Percentiles rank a stretch among this genome's conserved stretches.
Evolutionary conservation across 768 basidiomycete genomes (phyloP).

Genomic region (Amanita exitialis): DNA sequence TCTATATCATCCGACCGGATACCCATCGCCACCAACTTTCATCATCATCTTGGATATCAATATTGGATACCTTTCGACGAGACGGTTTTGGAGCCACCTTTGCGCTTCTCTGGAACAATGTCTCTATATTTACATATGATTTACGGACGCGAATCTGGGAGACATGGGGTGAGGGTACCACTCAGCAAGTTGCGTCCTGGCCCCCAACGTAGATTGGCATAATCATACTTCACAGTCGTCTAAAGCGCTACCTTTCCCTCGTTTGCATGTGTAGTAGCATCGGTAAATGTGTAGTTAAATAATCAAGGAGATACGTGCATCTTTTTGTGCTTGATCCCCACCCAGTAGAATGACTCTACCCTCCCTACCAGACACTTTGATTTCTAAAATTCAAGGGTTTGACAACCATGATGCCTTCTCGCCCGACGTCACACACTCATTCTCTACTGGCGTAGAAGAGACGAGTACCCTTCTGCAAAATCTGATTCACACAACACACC

Average conservation of each 20-base stretch:
- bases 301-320: neutral
- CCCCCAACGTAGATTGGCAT: constrained; percentile 24
- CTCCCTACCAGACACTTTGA: constrained; percentile 22
- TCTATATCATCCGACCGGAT: constrained; percentile 20
- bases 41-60: constrained; percentile 17
- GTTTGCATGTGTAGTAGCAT: constrained; percentile 1
- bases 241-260: neutral
- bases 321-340: neutral
- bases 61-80: constrained; percentile 2
- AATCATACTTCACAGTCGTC: neutral
- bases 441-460: constrained; percentile 30
- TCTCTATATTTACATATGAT: constrained; percentile 21
- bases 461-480: constrained; percentile 36
- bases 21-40: constrained; percentile 18
- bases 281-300: neutral
- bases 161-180: constrained; percentile 25
- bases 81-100: constrained; percentile 17
- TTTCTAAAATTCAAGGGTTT: constrained; percentile 33
- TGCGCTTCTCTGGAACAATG: constrained; percentile 21
- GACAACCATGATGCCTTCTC: constrained; percentile 26
- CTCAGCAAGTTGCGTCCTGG: constrained; percentile 20
- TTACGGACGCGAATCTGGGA: constrained; percentile 35
- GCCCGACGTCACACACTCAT: constrained; percentile 31
- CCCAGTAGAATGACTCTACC: constrained; percentile 5
- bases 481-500: constrained; percentile 39